phyloP scores from a whole-genome alignment of 2,329 filamentous ascomycete genomes.

The Verticillium tricorpus region DNA sequence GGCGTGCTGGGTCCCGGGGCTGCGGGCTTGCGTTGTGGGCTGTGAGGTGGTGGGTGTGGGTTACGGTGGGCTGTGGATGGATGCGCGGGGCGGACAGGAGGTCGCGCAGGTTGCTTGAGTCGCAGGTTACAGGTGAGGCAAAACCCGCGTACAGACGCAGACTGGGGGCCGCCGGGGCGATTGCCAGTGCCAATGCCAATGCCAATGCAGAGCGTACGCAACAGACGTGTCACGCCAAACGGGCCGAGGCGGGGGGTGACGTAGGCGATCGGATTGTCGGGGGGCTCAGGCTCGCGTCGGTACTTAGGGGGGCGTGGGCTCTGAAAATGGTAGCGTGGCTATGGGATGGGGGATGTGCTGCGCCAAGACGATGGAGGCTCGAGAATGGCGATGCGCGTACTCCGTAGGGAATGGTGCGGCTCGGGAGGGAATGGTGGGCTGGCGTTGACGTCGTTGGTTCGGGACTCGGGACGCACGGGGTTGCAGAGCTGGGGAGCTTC shows the following conservation, averaged over 20 bases:
- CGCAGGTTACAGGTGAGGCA: neutral
- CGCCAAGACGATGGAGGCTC: neutral
- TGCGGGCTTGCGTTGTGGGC: neutral
- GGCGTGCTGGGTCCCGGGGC: neutral
- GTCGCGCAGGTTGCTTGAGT: neutral
- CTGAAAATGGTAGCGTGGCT: neutral
- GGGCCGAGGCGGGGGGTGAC: neutral
- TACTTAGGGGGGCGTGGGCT: neutral
- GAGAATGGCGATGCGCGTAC: neutral
- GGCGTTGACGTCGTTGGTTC: neutral
- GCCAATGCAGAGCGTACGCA: neutral
- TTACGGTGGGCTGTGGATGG: neutral
- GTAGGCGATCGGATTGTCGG: neutral
- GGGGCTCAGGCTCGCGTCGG: neutral
- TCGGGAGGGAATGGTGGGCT: neutral
- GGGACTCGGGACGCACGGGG: neutral
- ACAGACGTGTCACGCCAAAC: neutral
- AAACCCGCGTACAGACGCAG: neutral
- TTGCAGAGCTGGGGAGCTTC: neutral
- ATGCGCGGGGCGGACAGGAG: neutral
- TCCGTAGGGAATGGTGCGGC: neutral
- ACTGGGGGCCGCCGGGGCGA: neutral
- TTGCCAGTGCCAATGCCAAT: neutral
- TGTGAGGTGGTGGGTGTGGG: neutral
- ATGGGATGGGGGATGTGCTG: neutral